These are phyloP conservation scores for Tolypocladium pustulatum DNA, from an alignment of 2,329 filamentous ascomycete genomes.

Conservation along the genomic window DNA sequence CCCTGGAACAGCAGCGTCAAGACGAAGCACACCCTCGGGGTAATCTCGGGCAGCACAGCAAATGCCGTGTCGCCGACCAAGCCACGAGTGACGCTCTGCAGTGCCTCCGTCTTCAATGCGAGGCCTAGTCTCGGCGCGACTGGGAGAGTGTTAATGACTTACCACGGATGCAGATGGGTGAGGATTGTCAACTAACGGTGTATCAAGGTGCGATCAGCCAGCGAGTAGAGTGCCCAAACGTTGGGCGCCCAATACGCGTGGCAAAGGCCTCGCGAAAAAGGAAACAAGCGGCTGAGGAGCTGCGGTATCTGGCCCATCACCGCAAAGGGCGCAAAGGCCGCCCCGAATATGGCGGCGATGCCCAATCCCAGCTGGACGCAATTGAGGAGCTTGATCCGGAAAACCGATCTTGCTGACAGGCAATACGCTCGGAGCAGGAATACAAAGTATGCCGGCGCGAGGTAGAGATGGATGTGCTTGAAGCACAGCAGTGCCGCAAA, in stretches of 20 bases:
- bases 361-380: slow-evolving; percentile 71
- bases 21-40: slow-evolving; percentile 67
- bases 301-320: slow-evolving; percentile 75
- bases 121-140: slow-evolving; percentile 76
- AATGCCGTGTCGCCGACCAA: slow-evolving; percentile 91
- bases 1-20: slow-evolving; percentile 76
- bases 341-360: slow-evolving; percentile 59
- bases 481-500: slow-evolving; percentile 84
- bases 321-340: slow-evolving; percentile 85
- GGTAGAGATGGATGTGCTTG: slow-evolving; percentile 97
- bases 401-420: slow-evolving; percentile 64
- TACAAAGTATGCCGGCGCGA: slow-evolving; percentile 92
- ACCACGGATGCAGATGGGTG: neutral
- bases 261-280: slow-evolving; percentile 85
- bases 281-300: slow-evolving; percentile 75
- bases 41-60: slow-evolving; percentile 81
- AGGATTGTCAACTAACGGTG: slow-evolving; percentile 44
- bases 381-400: slow-evolving; percentile 67
- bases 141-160: slow-evolving; percentile 18
- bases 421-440: slow-evolving; percentile 87
- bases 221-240: slow-evolving; percentile 94
- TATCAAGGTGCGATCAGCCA: slow-evolving; percentile 75
- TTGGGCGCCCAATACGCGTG: slow-evolving; percentile 99
- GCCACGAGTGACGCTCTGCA: slow-evolving; percentile 84
- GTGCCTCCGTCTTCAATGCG: slow-evolving; percentile 58